Base-by-base conservation (phyloP, 1,284 basidiomycete species). In the Macrocystidia cucumis region DNA sequence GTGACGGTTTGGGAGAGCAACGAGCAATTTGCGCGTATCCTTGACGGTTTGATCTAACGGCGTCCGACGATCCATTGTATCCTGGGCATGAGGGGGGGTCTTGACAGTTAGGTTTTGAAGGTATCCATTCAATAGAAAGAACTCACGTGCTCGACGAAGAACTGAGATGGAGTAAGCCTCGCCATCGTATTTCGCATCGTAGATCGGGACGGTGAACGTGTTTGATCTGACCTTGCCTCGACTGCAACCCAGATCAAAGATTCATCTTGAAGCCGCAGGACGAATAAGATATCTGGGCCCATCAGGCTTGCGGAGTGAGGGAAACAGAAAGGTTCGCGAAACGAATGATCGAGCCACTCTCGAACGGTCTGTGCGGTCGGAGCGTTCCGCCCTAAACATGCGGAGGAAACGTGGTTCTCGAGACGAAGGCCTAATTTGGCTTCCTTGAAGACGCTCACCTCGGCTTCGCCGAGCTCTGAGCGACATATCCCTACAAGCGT, bases 211-310 rank as follows among this genome's bases (percentile, higher is more conserved):
- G 63, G 42, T 2, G 39, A 40, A 2, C 51, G 49, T 9, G 54
- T 55, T 35, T 46, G 54, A 7, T 55, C 57, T 12, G 39, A 13
- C 31, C 63, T 65, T 5, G 58, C 59, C 37, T 65, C 62, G 13
- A 63, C 35, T 1, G 54, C 62, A 11, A 64, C 61, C 62, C 62
- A 65, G 12, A 65, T 51, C 0, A 48, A 37, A 1, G 52, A 47
- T 5, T 47, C 50, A 29, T 62, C 58, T 3, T 44, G 44, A 5
- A 65, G 47, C 17, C 44, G 44, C 11, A 65, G 37, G 0, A 61
- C 48, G 19, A 65, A 62, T 8, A 65, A 28, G 3, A 62, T 40
- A 39, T 65, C 62, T 1, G 62, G 62, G 1, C 62, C 61, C 61
- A 65, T 63, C n/a, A n/a, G n/a, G n/a, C n/a, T n/a, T 1, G 48